Conservation (phyloP, 495 filamentous ascomycete species). For the Monascus purpureus region DNA sequence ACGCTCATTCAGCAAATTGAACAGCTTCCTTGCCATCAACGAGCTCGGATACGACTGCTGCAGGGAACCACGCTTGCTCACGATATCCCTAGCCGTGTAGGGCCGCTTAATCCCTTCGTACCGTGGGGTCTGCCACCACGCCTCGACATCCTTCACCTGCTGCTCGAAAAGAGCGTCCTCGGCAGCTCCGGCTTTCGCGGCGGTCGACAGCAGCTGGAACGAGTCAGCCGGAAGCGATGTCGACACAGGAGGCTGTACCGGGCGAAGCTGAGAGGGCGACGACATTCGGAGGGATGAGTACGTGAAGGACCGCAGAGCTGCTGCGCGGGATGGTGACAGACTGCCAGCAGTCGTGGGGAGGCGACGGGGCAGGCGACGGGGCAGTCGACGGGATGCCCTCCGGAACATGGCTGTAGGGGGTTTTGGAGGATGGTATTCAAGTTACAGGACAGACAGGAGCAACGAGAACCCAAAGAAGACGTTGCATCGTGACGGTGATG, state of each 20-base stretch:
- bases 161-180: conserved; percentile 72
- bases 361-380: conserved; percentile 15
- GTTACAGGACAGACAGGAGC: no score
- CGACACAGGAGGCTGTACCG: conserved; percentile 41
- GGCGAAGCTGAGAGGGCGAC: conserved; percentile 10
- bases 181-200: conserved; percentile 55
- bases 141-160: conserved; percentile 67
- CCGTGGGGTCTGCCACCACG: conserved; percentile 75
- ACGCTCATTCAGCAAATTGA: conserved; percentile 68
- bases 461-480: no score
- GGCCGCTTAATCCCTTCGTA: conserved; percentile 83
- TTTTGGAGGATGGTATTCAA: no score
- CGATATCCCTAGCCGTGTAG: conserved; percentile 81
- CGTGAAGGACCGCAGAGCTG: conserved; percentile 26
- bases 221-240: conserved; percentile 49
- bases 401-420: no score
- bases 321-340: conserved; percentile 15
- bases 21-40: conserved; percentile 86
- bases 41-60: conserved; percentile 82
- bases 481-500: no score
- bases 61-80: conserved; percentile 78
- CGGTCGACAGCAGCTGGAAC: conserved; percentile 65
- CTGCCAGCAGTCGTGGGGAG: conserved; percentile 7
- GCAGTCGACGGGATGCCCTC: conserved; percentile 20
- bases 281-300: conserved; percentile 34